These are phyloP conservation scores for Yarrowia divulgata DNA, from an alignment of 805 yeast species.

Conservation along the genomic window DNA sequence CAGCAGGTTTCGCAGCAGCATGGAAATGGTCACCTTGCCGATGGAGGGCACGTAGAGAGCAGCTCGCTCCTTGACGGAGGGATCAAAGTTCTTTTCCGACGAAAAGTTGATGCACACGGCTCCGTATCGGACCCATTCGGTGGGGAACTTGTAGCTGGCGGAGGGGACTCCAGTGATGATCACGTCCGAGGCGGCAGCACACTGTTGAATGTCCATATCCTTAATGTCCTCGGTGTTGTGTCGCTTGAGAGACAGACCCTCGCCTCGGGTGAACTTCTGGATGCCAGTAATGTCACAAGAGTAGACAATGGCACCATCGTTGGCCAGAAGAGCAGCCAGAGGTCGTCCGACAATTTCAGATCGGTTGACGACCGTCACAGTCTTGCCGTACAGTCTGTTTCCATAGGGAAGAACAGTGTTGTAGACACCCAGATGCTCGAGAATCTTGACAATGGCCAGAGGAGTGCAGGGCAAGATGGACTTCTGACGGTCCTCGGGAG, in stretches of 20 bases:
- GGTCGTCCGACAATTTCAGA: conserved; percentile 98
- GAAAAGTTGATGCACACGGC: conserved; percentile 91
- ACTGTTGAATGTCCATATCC: conserved; percentile 25
- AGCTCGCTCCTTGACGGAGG: conserved; percentile 82
- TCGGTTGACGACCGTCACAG: conserved; percentile 87
- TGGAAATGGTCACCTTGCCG: conserved; percentile 95
- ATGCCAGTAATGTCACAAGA: conserved; percentile 88
- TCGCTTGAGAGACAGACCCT: conserved; percentile 78
- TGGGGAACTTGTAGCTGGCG: conserved; percentile 82
- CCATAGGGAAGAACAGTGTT: conserved; percentile 84
- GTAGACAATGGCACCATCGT: conserved; percentile 96
- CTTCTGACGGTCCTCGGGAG: conserved; percentile 67
- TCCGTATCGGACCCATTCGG: conserved; percentile 80
- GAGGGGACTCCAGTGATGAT: conserved; percentile 96
- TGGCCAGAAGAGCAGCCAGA: conserved; percentile 91
- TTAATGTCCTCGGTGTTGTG: conserved; percentile 76
- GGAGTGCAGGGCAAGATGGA: conserved; percentile 97
- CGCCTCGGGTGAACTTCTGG: conserved; percentile 94
- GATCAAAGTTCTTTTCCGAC: conserved; percentile 81
- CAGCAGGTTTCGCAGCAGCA: conserved; percentile 87
- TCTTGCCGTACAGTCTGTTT: conserved; percentile 90
- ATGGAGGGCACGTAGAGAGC: conserved; percentile 93
- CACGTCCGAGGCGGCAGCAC: conserved; percentile 76
- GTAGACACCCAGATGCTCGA: conserved; percentile 89
- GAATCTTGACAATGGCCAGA: conserved; percentile 88